phyloP scores from a whole-genome alignment of 805 yeast species.

The Debaryomyces maramus region DNA sequence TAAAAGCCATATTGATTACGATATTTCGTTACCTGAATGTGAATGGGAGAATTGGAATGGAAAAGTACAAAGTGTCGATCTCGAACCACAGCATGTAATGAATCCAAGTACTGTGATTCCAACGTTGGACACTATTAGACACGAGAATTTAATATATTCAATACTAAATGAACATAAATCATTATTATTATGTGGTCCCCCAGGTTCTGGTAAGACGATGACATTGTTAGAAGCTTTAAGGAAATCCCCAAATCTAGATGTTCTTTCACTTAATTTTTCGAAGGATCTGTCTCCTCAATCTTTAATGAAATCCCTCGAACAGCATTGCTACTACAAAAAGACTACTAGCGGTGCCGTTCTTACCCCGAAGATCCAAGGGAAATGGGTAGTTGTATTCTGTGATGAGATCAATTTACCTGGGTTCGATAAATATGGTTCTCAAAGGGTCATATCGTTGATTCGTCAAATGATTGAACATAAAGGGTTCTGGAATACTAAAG shows the following conservation, averaged over 20 bases:
- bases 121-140: slow-evolving; percentile 73
- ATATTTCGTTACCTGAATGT: slow-evolving; percentile 45
- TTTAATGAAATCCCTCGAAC: slow-evolving; percentile 65
- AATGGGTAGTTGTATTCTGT: slow-evolving; percentile 80
- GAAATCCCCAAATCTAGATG: slow-evolving; percentile 53
- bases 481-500: slow-evolving; percentile 74
- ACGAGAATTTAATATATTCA: slow-evolving; percentile 59
- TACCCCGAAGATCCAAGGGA: slow-evolving; percentile 60
- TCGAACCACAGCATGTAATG: slow-evolving; percentile 60
- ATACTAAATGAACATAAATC: slow-evolving; percentile 58
- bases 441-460: slow-evolving; percentile 64
- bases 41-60: slow-evolving; percentile 46
- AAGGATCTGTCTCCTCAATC: slow-evolving; percentile 69
- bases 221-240: slow-evolving; percentile 69
- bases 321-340: slow-evolving; percentile 62
- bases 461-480: slow-evolving; percentile 70
- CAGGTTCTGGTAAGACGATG: slow-evolving; percentile 98
- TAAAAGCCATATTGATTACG: slow-evolving; percentile 30
- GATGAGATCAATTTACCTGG: slow-evolving; percentile 89
- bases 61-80: slow-evolving; percentile 40
- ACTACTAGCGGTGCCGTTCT: slow-evolving; percentile 53
- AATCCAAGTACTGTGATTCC: slow-evolving; percentile 70
- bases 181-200: slow-evolving; percentile 86
- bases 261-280: slow-evolving; percentile 77
- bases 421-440: slow-evolving; percentile 70